phyloP scores from a whole-genome alignment of 768 basidiomycete species.

The Lactarius sanguifluus region DNA sequence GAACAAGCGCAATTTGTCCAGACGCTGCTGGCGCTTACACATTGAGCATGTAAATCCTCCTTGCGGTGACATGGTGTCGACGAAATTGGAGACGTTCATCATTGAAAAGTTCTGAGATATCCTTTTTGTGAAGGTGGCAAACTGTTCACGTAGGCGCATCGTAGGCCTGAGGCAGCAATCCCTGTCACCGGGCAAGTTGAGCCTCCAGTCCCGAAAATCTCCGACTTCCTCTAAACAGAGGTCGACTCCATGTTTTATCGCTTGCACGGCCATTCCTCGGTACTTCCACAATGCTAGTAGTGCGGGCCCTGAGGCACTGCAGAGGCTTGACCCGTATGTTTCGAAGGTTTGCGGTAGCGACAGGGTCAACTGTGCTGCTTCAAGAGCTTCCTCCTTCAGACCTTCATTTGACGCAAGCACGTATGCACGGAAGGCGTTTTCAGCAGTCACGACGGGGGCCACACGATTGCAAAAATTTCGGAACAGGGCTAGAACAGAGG shows the following conservation, averaged over 20 bases:
- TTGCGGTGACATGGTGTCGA: conserved; percentile 7
- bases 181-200: not conserved
- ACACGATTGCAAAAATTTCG: conserved; percentile 6
- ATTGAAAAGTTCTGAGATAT: not conserved
- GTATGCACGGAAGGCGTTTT: conserved; percentile 16
- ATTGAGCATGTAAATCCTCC: not conserved
- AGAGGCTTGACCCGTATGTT: conserved; percentile 6
- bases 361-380: conserved; percentile 13
- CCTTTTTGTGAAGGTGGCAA: not conserved
- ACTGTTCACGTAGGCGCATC: not conserved
- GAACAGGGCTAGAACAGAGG: conserved; percentile 1
- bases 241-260: not conserved
- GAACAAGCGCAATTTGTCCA: conserved; percentile 8
- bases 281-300: conserved; percentile 16
- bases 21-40: not conserved
- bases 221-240: conserved; percentile 7
- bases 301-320: conserved; percentile 11
- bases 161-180: not conserved
- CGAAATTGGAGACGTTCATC: conserved; percentile 5
- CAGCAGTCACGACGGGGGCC: conserved; percentile 7
- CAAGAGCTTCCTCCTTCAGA: conserved; percentile 12
- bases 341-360: conserved; percentile 4
- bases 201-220: conserved; percentile 2
- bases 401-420: conserved; percentile 9
- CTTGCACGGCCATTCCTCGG: not conserved